These are phyloP conservation scores for Myrica gale DNA, from an alignment of 306 rosid genomes.

Conservation along the genomic window DNA sequence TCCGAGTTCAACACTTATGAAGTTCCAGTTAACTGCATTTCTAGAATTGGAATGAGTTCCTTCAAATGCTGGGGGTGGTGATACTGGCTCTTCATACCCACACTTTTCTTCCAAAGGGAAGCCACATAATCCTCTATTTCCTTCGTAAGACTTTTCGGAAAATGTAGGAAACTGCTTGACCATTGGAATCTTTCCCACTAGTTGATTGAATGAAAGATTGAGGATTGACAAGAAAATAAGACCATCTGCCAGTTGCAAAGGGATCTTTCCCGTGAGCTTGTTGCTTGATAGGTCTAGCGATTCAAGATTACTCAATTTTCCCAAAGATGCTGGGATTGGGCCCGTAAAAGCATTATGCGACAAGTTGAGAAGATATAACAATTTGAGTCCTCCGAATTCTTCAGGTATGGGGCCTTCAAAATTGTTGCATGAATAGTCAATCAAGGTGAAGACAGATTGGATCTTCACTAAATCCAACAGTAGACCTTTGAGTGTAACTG, in stretches of 20 bases:
- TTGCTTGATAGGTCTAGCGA: slow-evolving; percentile 30
- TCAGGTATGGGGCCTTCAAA: background rate
- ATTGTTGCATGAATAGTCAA: slow-evolving; percentile 33
- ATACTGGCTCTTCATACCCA: too few species aligned
- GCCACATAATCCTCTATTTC: too few species aligned
- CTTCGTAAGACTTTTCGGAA: too few species aligned
- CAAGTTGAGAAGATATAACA: too few species aligned
- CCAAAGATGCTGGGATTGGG: slow-evolving; percentile 24
- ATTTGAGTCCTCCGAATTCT: too few species aligned
- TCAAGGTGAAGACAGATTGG: background rate
- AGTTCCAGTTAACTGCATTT: background rate
- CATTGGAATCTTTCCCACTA: too few species aligned
- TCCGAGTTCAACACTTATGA: background rate
- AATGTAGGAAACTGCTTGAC: too few species aligned
- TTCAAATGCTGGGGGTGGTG: too few species aligned
- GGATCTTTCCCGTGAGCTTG: slow-evolving; percentile 12
- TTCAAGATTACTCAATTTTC: slow-evolving; percentile 12
- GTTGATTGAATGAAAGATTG: too few species aligned
- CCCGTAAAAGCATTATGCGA: background rate
- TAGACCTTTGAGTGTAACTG: background rate
- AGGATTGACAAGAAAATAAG: slow-evolving; percentile 30
- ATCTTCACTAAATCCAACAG: slow-evolving; percentile 11
- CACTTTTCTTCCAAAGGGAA: too few species aligned
- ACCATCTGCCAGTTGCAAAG: background rate
- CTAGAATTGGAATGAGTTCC: background rate